These are phyloP conservation scores for Fusarium stilboides DNA, from an alignment of 2,329 filamentous ascomycete species.

Conservation along the genomic window DNA sequence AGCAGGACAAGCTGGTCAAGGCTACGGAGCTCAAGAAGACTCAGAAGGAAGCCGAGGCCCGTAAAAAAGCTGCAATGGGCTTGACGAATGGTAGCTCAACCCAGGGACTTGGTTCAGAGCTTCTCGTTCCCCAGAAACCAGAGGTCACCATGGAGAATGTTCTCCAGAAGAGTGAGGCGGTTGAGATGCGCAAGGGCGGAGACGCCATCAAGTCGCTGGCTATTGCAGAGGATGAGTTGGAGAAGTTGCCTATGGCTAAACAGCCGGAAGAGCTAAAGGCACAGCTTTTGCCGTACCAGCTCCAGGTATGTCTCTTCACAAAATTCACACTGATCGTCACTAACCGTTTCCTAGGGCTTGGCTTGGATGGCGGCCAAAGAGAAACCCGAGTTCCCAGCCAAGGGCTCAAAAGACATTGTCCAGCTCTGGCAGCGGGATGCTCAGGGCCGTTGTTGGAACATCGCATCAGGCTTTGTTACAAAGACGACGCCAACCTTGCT, in stretches of 20 bases:
- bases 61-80: slow-evolving; percentile 60
- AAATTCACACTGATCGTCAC: slow-evolving; percentile 4
- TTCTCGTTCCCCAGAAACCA: slow-evolving; percentile 48
- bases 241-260: slow-evolving; percentile 78
- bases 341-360: slow-evolving; percentile 71
- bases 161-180: slow-evolving; percentile 74
- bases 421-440: slow-evolving; percentile 81
- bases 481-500: slow-evolving; percentile 72
- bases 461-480: slow-evolving; percentile 71
- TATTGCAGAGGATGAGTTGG: slow-evolving; percentile 77
- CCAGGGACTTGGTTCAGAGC: slow-evolving; percentile 54
- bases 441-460: slow-evolving; percentile 73
- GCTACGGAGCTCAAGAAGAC: slow-evolving; percentile 70
- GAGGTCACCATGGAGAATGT: slow-evolving; percentile 73
- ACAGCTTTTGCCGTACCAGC: slow-evolving; percentile 83
- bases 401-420: slow-evolving; percentile 71
- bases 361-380: slow-evolving; percentile 88
- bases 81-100: slow-evolving; percentile 58
- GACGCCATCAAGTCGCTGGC: slow-evolving; percentile 80
- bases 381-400: slow-evolving; percentile 73
- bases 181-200: slow-evolving; percentile 76
- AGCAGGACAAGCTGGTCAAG: slow-evolving; percentile 74
- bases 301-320: slow-evolving; percentile 61
- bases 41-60: slow-evolving; percentile 67
- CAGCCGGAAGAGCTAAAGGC: slow-evolving; percentile 78